Evolutionary conservation across 23 red algal species (phyloP).

Genomic region (Porphyridium purpureum): DNA sequence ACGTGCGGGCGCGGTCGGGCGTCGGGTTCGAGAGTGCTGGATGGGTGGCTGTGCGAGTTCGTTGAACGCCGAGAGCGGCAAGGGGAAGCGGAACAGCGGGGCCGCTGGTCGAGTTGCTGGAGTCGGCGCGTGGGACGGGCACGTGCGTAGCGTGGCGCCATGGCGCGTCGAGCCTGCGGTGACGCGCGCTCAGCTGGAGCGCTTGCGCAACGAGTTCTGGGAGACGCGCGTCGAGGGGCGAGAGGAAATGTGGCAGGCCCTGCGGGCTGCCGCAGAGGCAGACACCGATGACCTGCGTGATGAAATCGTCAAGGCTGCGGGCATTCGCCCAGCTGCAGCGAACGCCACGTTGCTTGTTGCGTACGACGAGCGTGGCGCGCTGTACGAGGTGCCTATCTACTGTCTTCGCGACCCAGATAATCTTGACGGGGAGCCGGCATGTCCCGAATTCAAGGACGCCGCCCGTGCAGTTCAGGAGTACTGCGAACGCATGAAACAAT

Average conservation of each 20-base stretch:
- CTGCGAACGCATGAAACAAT: constrained; percentile 11
- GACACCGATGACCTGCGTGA: constrained; percentile 40
- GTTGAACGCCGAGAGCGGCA: not conserved
- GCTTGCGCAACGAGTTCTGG: constrained; percentile 66
- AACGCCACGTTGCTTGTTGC: constrained; percentile 22
- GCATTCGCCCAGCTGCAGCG: constrained; percentile 25
- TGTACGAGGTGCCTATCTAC: constrained; percentile 75
- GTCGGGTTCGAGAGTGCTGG: no score
- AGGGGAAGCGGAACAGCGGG: not conserved
- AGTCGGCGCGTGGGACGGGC: constrained; percentile 13
- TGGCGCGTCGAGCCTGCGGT: constrained; percentile 34
- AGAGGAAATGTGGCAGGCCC: constrained; percentile 70
- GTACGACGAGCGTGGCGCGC: constrained; percentile 56
- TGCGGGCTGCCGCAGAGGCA: constrained; percentile 55
- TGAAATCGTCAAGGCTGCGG: constrained; percentile 73
- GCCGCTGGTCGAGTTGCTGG: not conserved
- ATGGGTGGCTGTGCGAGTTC: not conserved
- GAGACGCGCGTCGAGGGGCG: constrained; percentile 60
- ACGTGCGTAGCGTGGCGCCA: constrained; percentile 2
- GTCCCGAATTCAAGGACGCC: constrained; percentile 34
- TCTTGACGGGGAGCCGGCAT: constrained; percentile 23
- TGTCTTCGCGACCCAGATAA: constrained; percentile 31
- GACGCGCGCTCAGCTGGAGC: constrained; percentile 15
- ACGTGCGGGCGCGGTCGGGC: no score
- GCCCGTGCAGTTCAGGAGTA: constrained; percentile 26